phyloP scores from a whole-genome alignment of 2,329 filamentous ascomycete species.

The Aureobasidium subglaciale region DNA sequence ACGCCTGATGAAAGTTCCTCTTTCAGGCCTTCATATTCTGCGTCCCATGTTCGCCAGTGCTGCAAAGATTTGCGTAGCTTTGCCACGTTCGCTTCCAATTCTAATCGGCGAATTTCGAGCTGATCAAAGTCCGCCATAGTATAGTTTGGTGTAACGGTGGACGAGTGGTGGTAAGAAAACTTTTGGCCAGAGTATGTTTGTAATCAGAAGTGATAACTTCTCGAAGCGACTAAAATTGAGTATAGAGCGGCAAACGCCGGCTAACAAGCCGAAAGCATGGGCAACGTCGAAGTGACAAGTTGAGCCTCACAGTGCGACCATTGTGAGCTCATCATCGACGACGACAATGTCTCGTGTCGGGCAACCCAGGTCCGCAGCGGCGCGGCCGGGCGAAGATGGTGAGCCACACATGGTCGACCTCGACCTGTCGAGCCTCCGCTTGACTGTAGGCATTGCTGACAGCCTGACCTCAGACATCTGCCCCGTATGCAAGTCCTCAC shows the following conservation, averaged over 20 bases:
- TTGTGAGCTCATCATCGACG: slow-evolving; percentile 20
- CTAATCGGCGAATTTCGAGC: slow-evolving; percentile 49
- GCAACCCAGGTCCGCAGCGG: slow-evolving; percentile 21
- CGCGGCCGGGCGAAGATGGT: slow-evolving; percentile 26
- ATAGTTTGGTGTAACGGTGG: not conserved
- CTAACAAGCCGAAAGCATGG: slow-evolving; percentile 5
- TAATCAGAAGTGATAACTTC: not conserved
- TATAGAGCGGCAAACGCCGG: slow-evolving; percentile 3
- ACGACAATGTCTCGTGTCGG: slow-evolving; percentile 29
- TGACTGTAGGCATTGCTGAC: slow-evolving; percentile 16
- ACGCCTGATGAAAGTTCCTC: slow-evolving; percentile 63
- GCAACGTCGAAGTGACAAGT: not conserved
- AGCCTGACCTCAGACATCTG: slow-evolving; percentile 59
- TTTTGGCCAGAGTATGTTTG: slow-evolving; percentile 2
- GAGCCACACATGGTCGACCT: slow-evolving; percentile 20
- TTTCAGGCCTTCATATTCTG: slow-evolving; percentile 83
- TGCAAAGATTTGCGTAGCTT: slow-evolving; percentile 69
- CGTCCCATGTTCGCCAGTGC: slow-evolving; percentile 86
- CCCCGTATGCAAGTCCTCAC: slow-evolving; percentile 93
- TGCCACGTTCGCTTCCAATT: slow-evolving; percentile 67
- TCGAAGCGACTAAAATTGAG: slow-evolving; percentile 2
- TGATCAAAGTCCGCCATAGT: slow-evolving; percentile 7
- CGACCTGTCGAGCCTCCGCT: slow-evolving; percentile 13
- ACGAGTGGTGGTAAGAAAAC: not conserved
- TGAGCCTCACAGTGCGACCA: not conserved